These are phyloP conservation scores for Pueraria montana DNA, from an alignment of 306 rosid genomes.

Conservation along the genomic window DNA sequence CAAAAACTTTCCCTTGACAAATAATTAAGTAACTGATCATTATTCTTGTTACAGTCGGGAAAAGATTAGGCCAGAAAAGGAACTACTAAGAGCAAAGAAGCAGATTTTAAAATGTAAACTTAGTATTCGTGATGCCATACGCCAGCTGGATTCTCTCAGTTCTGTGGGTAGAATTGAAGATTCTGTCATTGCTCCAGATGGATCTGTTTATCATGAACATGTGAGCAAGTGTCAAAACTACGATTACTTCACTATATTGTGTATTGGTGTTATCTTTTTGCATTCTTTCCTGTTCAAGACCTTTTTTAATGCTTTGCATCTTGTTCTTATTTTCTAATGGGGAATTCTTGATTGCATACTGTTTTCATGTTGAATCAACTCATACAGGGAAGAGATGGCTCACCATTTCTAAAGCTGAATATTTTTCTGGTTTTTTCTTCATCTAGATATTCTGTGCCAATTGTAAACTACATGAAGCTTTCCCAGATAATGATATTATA, in stretches of 20 bases:
- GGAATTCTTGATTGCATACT: background rate
- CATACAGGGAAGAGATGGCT: background rate
- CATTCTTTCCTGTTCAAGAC: conserved; percentile 7
- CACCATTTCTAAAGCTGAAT: conserved; percentile 14
- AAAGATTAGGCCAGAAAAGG: conserved; percentile 91
- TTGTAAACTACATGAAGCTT: conserved; percentile 80
- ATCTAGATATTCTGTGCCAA: conserved; percentile 84
- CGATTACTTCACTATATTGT: background rate
- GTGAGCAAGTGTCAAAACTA: conserved; percentile 53
- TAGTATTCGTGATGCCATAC: conserved; percentile 79
- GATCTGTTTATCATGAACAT: conserved; percentile 83
- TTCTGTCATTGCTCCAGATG: conserved; percentile 83
- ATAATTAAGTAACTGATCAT: conserved; percentile 25
- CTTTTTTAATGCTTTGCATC: conserved; percentile 12
- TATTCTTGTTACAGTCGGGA: conserved; percentile 69
- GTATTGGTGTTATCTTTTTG: background rate
- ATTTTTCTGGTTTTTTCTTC: conserved; percentile 41
- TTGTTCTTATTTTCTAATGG: background rate
- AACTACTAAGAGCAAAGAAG: conserved; percentile 80
- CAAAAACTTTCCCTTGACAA: conserved; percentile 33
- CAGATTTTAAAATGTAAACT: conserved; percentile 91
- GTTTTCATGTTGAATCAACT: conserved; percentile 11
- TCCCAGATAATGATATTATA: conserved; percentile 79
- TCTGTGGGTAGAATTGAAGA: conserved; percentile 83
- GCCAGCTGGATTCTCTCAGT: conserved; percentile 80